A percentile compares a stretch with the other conserved stretches of the same genome.
Evolutionary conservation across 2,329 filamentous ascomycete species (phyloP).

Genomic region (Macroventuria anomochaeta): DNA sequence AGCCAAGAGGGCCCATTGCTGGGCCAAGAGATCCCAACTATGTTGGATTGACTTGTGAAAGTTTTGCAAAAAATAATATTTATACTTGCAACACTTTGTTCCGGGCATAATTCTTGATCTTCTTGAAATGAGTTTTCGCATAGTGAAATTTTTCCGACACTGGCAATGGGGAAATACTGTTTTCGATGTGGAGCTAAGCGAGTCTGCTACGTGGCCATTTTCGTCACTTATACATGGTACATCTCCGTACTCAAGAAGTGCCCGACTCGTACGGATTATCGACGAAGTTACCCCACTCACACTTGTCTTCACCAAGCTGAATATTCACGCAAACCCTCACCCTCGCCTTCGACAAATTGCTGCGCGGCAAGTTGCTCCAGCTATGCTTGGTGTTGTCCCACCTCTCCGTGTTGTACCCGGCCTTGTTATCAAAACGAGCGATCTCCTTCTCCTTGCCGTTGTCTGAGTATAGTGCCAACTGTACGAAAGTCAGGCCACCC

Average conservation of each 20-base stretch:
- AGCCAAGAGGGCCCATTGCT: conserved; percentile 38
- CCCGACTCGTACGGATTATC: not conserved
- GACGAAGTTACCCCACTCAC: not conserved
- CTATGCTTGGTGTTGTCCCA: conserved; percentile 6
- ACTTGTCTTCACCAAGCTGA: not conserved
- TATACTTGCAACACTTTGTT: too few relatives aligned
- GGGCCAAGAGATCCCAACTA: conserved; percentile 5
- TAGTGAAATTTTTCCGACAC: not conserved
- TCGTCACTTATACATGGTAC: not conserved
- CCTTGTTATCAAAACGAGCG: conserved; percentile 3
- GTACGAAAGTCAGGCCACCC: not conserved
- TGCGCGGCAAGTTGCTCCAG: conserved; percentile 1
- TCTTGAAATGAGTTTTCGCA: not conserved
- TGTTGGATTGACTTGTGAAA: conserved; percentile 17
- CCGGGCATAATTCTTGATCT: too few relatives aligned
- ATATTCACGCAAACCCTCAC: conserved; percentile 4
- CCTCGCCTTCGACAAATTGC: not conserved
- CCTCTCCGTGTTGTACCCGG: not conserved
- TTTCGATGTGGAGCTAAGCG: not conserved
- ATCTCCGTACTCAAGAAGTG: not conserved
- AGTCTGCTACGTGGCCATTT: not conserved
- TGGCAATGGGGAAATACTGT: not conserved
- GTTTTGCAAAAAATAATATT: fast-evolving
- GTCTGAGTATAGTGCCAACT: not conserved
- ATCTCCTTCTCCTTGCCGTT: conserved; percentile 5